Base-by-base conservation (phyloP, 1,139 yeast species). In the Geotrichum carabidarum region DNA sequence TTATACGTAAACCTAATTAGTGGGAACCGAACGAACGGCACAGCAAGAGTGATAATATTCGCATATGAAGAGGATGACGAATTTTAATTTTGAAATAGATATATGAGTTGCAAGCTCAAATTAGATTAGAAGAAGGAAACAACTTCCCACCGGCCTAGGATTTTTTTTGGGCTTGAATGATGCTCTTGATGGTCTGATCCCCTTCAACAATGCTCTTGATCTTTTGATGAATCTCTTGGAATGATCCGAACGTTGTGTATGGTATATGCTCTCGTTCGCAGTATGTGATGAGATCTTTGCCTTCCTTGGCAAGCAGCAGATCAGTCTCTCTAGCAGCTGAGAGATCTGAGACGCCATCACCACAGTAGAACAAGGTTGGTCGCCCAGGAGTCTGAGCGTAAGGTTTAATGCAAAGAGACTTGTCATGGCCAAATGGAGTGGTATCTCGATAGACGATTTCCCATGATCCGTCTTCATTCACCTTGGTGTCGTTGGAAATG, bases 271-370 rank as follows among this genome's bases (percentile, higher is more conserved):
- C 94, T 46, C 84, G 75, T 63, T 78, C 78, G 73, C 98, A 93
- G 73, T 82, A 91, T 51, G 82, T 84, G 62, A 93, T 86, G 63
- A 93, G 79, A 69, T 93, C 99, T 65, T 86, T 83, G 48, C 97
- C 99, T 61, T 82, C 82, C 74, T 90, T 93, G 54, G 99, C 99
- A 71, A 93, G 93, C 63, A 93, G 75, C 64, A 91, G 76, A 70
- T 94, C 91, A 50, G 99, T 90, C 70, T 93, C 97, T 67, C 86
- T 84, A 35, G 98, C 98, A 30, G 99, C 99, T 58, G 90, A 82
- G 62, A 93, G 76, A 70, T 93, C 99, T 54, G 95, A 84, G 32
- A 93, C 97, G 58, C 99, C 99, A 68, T 93, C 99, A 56, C 99
- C 99, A 67, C 95, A 87, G 75, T 93, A 93, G 69, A 91, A 87